A percentile compares a stretch with the other conserved stretches of the same genome.
Conservation (phyloP, 176 grass and related monocot genomes). For the Musa acuminata region DNA sequence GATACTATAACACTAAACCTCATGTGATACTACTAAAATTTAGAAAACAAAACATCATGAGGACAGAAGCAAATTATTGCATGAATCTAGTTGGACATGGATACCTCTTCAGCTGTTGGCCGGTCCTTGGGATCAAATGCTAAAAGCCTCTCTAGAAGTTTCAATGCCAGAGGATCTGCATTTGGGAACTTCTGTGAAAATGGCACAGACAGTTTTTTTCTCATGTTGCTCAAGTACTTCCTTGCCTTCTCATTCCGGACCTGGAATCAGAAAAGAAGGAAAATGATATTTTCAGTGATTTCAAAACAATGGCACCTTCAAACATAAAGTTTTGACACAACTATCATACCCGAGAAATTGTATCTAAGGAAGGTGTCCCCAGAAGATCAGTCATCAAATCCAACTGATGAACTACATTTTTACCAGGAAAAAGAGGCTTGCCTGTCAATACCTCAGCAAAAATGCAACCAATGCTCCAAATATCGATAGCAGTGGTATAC, state of each 20-base stretch:
- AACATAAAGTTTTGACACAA: conserved; percentile 8
- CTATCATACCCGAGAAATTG: conserved; percentile 54
- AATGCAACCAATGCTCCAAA: conserved; percentile 99
- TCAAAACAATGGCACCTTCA: neutral
- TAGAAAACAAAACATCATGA: conserved; percentile 18
- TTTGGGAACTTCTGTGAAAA: conserved; percentile 88
- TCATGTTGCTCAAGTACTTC: conserved; percentile 72
- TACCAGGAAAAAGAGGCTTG: conserved; percentile 95
- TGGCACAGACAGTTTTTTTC: conserved; percentile 57
- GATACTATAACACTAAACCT: neutral
- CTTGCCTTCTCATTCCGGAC: conserved; percentile 91
- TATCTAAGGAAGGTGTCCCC: conserved; percentile 62
- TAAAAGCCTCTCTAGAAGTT: conserved; percentile 77
- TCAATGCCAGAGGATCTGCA: conserved; percentile 69
- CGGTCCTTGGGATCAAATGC: conserved; percentile 97
- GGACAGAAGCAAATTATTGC: neutral
- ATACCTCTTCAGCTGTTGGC: conserved; percentile 83
- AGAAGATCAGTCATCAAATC: conserved; percentile 98
- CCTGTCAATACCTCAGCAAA: conserved; percentile 90
- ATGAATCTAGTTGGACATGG: neutral
- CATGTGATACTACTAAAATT: conserved; percentile 1
- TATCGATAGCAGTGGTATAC: conserved; percentile 94
- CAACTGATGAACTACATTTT: conserved; percentile 99
- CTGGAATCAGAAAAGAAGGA: conserved; percentile 28
- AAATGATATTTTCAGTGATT: neutral